Percentiles rank a stretch among this genome's conserved stretches.
Conservation (phyloP, 192 early-diverging fungal species). For the Chytriomyces confervae region DNA sequence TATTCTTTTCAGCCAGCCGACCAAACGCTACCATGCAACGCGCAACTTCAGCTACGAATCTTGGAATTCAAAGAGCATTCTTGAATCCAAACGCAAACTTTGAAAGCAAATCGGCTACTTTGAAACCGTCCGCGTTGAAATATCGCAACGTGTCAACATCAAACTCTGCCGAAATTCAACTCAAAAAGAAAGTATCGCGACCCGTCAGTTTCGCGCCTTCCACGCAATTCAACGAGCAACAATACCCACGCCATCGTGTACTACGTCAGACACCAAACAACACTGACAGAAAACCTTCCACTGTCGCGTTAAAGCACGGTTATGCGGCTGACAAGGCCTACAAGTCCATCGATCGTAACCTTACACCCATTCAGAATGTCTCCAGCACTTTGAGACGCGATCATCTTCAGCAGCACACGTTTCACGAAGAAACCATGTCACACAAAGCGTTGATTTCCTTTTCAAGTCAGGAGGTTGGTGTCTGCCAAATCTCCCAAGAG, state of each 20-base stretch:
- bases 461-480: neutral
- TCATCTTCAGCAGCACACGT: neutral
- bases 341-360: neutral
- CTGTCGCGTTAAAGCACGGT: neutral
- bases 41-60: neutral
- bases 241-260: too few species aligned
- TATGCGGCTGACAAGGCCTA: neutral
- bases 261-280: too few species aligned
- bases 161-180: neutral
- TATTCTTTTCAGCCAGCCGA: neutral
- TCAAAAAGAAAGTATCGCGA: neutral
- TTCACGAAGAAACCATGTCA: neutral
- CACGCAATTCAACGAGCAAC: neutral
- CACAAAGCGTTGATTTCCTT: neutral
- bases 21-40: neutral
- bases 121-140: neutral
- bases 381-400: neutral
- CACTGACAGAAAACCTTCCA: neutral
- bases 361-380: neutral
- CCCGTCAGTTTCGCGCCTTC: neutral
- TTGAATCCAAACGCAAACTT: neutral
- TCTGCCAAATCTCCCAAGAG: too few species aligned
- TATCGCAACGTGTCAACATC: too few species aligned
- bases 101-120: neutral
- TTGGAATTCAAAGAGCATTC: neutral